Evolutionary conservation across 1,284 basidiomycete genomes (phyloP).

Genomic region (Gymnopus androsaceus): DNA sequence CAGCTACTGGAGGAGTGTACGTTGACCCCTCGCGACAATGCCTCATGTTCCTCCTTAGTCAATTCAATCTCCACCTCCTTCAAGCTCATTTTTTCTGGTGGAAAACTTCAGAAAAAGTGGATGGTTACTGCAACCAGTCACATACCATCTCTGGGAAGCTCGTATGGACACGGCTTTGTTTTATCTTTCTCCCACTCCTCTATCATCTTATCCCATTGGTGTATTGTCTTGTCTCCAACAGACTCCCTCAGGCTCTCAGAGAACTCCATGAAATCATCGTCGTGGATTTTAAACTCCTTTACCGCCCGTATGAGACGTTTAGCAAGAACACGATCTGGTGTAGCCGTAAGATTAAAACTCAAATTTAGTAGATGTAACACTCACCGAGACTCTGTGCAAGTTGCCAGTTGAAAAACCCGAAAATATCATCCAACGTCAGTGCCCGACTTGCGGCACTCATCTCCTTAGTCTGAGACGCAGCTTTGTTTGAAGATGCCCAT

Average conservation of each 20-base stretch:
- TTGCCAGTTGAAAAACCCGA: constrained; percentile 15
- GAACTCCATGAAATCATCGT: neutral
- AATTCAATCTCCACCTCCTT: constrained; percentile 15
- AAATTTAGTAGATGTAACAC: neutral
- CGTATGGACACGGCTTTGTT: constrained; percentile 14
- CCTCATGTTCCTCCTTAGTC: constrained; percentile 18
- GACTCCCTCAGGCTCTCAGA: neutral
- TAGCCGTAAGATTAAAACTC: neutral
- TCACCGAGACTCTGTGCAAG: constrained; percentile 9
- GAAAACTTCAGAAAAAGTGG: neutral
- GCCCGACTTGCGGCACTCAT: constrained; percentile 17
- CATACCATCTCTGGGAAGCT: constrained; percentile 15
- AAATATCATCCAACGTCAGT: constrained; percentile 19
- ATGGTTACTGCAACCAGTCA: neutral
- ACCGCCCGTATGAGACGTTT: too few species aligned
- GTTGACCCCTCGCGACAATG: neutral
- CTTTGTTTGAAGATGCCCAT: constrained; percentile 17
- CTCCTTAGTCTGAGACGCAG: constrained; percentile 1
- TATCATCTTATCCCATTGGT: constrained; percentile 17
- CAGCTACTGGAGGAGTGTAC: neutral
- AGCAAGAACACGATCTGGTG: too few species aligned
- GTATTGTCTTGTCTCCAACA: neutral
- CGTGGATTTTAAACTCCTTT: neutral
- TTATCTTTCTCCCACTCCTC: constrained; percentile 18
- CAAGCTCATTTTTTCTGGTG: constrained; percentile 5